These are phyloP conservation scores for Coffea humblotiana DNA, from an alignment of 305 asterid species.

Conservation along the genomic window DNA sequence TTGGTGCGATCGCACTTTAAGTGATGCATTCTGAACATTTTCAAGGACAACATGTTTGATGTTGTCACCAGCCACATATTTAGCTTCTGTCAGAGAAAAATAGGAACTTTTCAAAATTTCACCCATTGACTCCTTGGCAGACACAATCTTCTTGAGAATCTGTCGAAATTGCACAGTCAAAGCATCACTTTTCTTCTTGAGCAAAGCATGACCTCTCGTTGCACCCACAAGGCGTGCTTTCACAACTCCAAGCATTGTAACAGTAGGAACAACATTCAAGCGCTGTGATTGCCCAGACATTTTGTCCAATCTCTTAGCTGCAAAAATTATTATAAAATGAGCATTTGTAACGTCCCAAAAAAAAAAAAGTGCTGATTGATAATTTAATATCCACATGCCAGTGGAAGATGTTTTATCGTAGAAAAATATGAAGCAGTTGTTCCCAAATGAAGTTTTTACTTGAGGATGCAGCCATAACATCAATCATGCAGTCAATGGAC, in stretches of 20 bases:
- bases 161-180: conserved; percentile 81
- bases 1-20: conserved; percentile 69
- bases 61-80: conserved; percentile 84
- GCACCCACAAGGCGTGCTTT: conserved; percentile 88
- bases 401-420: neutral
- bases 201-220: conserved; percentile 90
- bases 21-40: conserved; percentile 65
- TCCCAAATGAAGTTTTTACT: neutral
- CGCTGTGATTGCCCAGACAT: conserved; percentile 92
- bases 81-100: conserved; percentile 73
- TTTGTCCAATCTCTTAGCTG: conserved; percentile 41
- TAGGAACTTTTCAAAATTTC: conserved; percentile 72
- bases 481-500: neutral
- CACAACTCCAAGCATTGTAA: conserved; percentile 81
- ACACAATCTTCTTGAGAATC: conserved; percentile 75
- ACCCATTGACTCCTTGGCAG: conserved; percentile 86
- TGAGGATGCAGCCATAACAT: neutral
- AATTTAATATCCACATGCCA: neutral
- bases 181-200: conserved; percentile 91
- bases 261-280: conserved; percentile 80
- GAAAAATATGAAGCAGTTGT: neutral
- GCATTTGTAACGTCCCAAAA: neutral
- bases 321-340: conserved; percentile 8
- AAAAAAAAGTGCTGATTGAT: neutral
- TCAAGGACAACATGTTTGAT: conserved; percentile 81